phyloP scores from a whole-genome alignment of 306 rosid species.

The Hippophae rhamnoides region DNA sequence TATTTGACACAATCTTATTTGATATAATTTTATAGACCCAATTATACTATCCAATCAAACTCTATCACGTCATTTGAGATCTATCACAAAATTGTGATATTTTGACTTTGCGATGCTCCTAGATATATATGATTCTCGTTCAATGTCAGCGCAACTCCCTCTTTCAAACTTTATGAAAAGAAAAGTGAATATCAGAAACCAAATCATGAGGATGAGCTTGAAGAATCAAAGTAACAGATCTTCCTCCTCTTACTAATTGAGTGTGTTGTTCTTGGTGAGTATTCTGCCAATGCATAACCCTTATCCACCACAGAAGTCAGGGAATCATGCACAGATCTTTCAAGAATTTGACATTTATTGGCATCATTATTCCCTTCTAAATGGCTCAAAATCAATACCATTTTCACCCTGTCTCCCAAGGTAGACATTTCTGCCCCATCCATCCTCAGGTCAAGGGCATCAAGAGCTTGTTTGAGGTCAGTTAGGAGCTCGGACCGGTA shows the following conservation, averaged over 20 bases:
- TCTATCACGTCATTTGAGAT: too few relatives aligned
- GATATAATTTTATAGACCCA: too few relatives aligned
- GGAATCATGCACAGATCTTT: slow-evolving; percentile 40
- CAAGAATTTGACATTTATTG: slow-evolving; percentile 36
- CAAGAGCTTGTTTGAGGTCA: slow-evolving; percentile 55
- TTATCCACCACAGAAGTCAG: slow-evolving; percentile 53
- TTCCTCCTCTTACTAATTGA: slow-evolving; percentile 44
- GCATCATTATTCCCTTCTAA: slow-evolving; percentile 19
- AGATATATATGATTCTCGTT: too few relatives aligned
- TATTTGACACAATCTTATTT: too few relatives aligned
- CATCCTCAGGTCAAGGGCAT: slow-evolving; percentile 47
- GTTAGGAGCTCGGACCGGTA: slow-evolving; percentile 57
- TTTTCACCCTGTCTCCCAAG: slow-evolving; percentile 59
- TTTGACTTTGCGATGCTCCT: too few relatives aligned
- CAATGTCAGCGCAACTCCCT: too few relatives aligned
- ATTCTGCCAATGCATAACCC: slow-evolving; percentile 50
- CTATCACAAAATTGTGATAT: too few relatives aligned
- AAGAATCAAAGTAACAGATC: slow-evolving; percentile 34
- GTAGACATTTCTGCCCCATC: slow-evolving; percentile 64
- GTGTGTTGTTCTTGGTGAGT: slow-evolving; percentile 42
- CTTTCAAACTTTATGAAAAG: too few relatives aligned
- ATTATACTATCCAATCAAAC: too few relatives aligned
- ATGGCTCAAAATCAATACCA: slow-evolving; percentile 37
- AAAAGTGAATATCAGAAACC: background rate
- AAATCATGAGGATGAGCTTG: slow-evolving; percentile 37